Evolutionary conservation across 1,284 basidiomycete genomes (phyloP), one percentile per base, ranked within the genome.

Genomic region (Ustilago tritici): DNA sequence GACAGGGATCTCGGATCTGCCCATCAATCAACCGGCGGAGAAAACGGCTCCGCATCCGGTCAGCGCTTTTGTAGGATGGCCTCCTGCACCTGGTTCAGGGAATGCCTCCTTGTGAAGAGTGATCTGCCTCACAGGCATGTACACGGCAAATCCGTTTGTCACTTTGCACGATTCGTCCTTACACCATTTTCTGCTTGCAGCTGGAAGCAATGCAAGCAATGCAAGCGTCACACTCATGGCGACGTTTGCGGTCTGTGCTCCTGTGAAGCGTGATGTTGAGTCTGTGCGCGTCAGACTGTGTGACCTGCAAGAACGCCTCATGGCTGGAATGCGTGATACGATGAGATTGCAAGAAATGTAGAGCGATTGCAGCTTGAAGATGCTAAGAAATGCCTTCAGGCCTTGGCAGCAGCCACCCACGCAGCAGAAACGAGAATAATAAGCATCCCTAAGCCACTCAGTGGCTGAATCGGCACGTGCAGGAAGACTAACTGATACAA

Each of bases 401-500:
- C 38, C 38, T 78, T 78, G 49, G 56, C 72, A 17, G 74, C 54
- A 12, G 68, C 71, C 3, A 81, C 72, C 72, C 76, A 81, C 11
- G 62, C 74, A 3, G 78, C 78, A 4, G 80, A 61, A 15, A 65
- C 23, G 19, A 81, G 64, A 56, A 81, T 80, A 64, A 81, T 49
- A 50, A 56, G 62, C 57, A 75, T 72, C 2, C 80, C 80, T 6
- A 76, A 23, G 10, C 60, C 74, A 49, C 75, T 78, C 19, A 81
- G 62, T 7, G 72, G 75, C 38, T 72, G 68, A 10, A 80, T 65
- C 1, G 75, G 75, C 9, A 61, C 58, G 31, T 79, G 73, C 23
- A 81, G 61, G 56, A 81, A 70, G 4, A 76, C 55, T 12, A 80
- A 57, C 62, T 81, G 80, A 19, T 72, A 81, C 23, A 79, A 2